Evolutionary conservation across 768 basidiomycete species (phyloP).

Genomic region (Mycena pura): DNA sequence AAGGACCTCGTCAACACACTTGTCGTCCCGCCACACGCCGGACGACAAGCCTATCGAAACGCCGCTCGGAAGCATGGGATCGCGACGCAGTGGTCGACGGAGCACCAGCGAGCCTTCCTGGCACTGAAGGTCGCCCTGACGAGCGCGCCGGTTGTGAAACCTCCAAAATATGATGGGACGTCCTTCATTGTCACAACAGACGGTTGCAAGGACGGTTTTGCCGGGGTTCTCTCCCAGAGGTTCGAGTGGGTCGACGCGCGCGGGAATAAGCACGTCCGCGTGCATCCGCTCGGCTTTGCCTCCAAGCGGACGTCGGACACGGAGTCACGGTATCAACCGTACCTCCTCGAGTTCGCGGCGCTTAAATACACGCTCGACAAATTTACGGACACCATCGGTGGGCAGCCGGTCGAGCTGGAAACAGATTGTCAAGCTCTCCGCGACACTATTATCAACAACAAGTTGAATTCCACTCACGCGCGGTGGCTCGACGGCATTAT

Average conservation of each 20-base stretch:
- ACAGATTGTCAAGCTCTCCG: slow-evolving; percentile 26
- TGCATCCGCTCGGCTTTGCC: slow-evolving; percentile 36
- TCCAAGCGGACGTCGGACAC: slow-evolving; percentile 35
- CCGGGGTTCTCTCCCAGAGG: slow-evolving; percentile 31
- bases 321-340: slow-evolving; percentile 38
- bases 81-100: slow-evolving; percentile 10
- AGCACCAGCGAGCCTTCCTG: slow-evolving; percentile 33
- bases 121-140: slow-evolving; percentile 31
- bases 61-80: slow-evolving; percentile 10
- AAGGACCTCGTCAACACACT: slow-evolving; percentile 31
- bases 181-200: slow-evolving; percentile 40
- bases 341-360: slow-evolving; percentile 40
- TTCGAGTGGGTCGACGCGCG: slow-evolving; percentile 15
- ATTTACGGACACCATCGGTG: slow-evolving; percentile 30
- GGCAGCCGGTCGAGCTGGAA: slow-evolving; percentile 30
- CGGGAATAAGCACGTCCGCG: slow-evolving; percentile 20
- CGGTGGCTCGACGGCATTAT: slow-evolving; percentile 31
- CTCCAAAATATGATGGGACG: slow-evolving; percentile 32
- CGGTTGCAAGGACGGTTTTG: slow-evolving; percentile 39
- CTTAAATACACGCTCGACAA: slow-evolving; percentile 24
- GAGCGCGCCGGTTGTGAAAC: slow-evolving; percentile 27
- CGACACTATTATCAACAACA: slow-evolving; percentile 33
- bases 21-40: neutral
- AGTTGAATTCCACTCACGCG: slow-evolving; percentile 33
- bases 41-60: slow-evolving; percentile 3